These are phyloP conservation scores for Geotrichum bryndzae DNA, from an alignment of 1,139 yeast species.

Conservation along the genomic window DNA sequence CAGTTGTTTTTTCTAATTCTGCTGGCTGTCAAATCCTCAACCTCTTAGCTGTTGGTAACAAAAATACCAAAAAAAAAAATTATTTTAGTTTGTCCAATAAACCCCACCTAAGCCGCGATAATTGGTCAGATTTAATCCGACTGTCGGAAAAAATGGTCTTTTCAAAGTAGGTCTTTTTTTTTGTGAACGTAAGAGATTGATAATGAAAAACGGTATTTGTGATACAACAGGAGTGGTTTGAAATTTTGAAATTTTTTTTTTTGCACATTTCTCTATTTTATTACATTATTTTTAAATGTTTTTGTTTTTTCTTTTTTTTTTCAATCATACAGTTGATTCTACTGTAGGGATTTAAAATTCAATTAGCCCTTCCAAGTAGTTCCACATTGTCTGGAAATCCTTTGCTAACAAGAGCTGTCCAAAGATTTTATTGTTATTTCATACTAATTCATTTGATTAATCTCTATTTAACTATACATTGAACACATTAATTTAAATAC, in stretches of 20 bases:
- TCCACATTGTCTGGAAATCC: background rate
- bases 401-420: background rate
- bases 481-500: slow-evolving; percentile 20
- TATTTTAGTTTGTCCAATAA: background rate
- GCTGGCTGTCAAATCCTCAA: background rate
- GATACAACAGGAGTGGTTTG: too few relatives aligned
- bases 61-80: background rate
- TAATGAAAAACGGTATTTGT: too few relatives aligned
- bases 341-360: too few relatives aligned
- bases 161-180: too few relatives aligned
- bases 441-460: background rate
- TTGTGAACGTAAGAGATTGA: too few relatives aligned
- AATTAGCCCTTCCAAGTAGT: too few relatives aligned
- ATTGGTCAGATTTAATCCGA: background rate
- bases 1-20: background rate
- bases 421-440: background rate
- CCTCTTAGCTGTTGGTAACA: too few relatives aligned
- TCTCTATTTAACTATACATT: background rate
- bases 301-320: too few relatives aligned
- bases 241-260: too few relatives aligned
- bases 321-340: too few relatives aligned
- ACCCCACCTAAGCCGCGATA: background rate
- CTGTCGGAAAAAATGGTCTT: background rate
- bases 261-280: too few relatives aligned
- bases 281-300: too few relatives aligned